Evolutionary conservation across 192 early-diverging fungal genomes (phyloP).

Genomic region (Podila verticillata): DNA sequence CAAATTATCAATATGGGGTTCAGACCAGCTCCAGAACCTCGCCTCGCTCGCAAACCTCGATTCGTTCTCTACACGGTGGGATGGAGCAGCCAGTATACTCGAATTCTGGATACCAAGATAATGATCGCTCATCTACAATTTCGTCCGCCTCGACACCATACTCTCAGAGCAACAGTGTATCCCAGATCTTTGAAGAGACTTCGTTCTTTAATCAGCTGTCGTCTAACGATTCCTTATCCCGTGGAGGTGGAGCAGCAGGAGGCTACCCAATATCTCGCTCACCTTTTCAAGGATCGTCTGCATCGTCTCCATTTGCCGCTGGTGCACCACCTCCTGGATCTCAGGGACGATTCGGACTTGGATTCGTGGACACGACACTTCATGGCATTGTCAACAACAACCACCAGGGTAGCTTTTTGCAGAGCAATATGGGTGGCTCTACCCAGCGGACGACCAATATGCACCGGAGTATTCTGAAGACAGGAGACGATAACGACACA

Average conservation of each 20-base stretch:
- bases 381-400: not conserved
- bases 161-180: conserved; percentile 48
- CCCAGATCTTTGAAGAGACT: conserved; percentile 50
- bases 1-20: too few species aligned
- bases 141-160: conserved; percentile 40
- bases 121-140: conserved; percentile 30
- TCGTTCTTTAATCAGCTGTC: conserved; percentile 49
- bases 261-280: not conserved
- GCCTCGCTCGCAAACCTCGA: too few species aligned
- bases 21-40: too few species aligned
- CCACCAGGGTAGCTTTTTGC: too few species aligned
- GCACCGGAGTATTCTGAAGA: not conserved
- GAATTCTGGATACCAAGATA: conserved; percentile 11
- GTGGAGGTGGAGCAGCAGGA: conserved; percentile 13
- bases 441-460: too few species aligned
- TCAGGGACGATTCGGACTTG: conserved; percentile 11
- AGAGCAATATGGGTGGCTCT: too few species aligned
- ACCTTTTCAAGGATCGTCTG: not conserved
- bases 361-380: conserved; percentile 18
- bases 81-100: not conserved
- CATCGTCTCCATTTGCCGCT: not conserved
- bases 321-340: too few species aligned
- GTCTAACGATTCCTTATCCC: conserved; percentile 33
- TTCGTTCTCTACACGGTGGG: not conserved
- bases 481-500: not conserved